phyloP scores from a whole-genome alignment of 2,329 filamentous ascomycete species.

The Stromatinia cepivora region DNA sequence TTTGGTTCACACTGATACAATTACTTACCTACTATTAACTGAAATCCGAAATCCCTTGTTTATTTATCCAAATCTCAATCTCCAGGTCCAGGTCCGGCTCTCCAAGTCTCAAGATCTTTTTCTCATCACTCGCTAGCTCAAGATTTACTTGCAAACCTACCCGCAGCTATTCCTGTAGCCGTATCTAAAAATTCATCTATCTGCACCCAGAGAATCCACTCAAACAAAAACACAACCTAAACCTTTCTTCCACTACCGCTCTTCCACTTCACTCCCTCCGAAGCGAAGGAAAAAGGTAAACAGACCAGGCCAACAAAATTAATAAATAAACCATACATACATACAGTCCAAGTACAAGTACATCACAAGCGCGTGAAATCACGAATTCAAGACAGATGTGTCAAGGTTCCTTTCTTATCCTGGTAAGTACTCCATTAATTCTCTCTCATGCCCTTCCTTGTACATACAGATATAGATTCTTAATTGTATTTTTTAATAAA shows the following conservation, averaged over 20 bases:
- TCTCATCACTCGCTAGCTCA: background rate
- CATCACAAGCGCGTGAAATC: conserved; percentile 3
- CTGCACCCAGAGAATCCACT: background rate
- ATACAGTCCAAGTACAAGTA: no score
- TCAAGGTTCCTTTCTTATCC: conserved; percentile 7
- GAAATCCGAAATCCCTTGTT: background rate
- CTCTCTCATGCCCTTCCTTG: conserved; percentile 11
- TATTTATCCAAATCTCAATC: background rate
- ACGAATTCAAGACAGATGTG: conserved; percentile 17
- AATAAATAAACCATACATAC: background rate
- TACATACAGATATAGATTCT: background rate
- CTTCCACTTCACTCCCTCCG: background rate
- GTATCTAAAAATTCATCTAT: background rate
- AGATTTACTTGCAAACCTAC: background rate
- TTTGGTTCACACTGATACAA: conserved; percentile 5
- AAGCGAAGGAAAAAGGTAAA: background rate
- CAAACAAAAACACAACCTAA: conserved; percentile 1
- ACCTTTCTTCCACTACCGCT: background rate
- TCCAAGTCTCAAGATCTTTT: no score
- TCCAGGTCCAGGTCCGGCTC: no score
- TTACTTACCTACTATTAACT: background rate
- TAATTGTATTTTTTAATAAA: background rate
- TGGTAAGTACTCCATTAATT: conserved; percentile 14
- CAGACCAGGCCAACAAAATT: background rate
- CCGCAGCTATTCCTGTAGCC: background rate